Evolutionary conservation across 1,284 basidiomycete genomes (phyloP), one percentile per base, ranked within the genome.

Genomic region (Trichosporon inkin): DNA sequence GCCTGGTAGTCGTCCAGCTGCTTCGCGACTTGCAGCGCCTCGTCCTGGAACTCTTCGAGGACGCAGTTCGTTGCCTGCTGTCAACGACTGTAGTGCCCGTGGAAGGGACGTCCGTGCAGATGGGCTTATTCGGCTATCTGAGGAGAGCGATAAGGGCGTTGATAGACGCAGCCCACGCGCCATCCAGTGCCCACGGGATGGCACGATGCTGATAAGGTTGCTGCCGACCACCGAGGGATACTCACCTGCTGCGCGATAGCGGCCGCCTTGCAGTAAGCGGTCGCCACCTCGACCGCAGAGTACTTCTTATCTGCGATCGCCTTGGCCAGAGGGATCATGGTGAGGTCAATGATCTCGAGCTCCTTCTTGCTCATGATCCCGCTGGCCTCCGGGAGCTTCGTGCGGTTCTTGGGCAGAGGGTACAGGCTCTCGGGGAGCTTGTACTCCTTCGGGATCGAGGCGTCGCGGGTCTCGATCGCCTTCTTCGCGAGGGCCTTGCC

Each of bases 1-100:
- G 78, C 79, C 20, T 85, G 72, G 64, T 84, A 76, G 2, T 78
- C 81, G 62, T 89, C 88, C 10, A 87, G 79, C 66, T 82, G 78
- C 41, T 73, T 76, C 6, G 87, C 87, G 19, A 82, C 79, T 40
- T 73, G 76, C 8, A 87, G 74, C 0, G 84, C 86, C 17, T 81
- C 81, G 1, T 86, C 84, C 55, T 85, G 78, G 63, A 86, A 86
- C 14, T 87, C 83, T 68, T 87, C 87, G 5, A 86, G 87, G 52
- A 88, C 71, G 69, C 86, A 87, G 64, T 87, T 87, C 1, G 82
- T 84, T 81, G 32, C 55, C 55, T 62, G 56, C 19, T 51, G 32
- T 56, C 14, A 44, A 39, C 36, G n/a, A 13, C 13, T 28, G 16
- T n/a, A n/a, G n/a, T n/a, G n/a, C n/a, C n/a, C n/a, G n/a, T 38